Evolutionary conservation across 768 basidiomycete genomes (phyloP).

Genomic region (Lentinula sp.): DNA sequence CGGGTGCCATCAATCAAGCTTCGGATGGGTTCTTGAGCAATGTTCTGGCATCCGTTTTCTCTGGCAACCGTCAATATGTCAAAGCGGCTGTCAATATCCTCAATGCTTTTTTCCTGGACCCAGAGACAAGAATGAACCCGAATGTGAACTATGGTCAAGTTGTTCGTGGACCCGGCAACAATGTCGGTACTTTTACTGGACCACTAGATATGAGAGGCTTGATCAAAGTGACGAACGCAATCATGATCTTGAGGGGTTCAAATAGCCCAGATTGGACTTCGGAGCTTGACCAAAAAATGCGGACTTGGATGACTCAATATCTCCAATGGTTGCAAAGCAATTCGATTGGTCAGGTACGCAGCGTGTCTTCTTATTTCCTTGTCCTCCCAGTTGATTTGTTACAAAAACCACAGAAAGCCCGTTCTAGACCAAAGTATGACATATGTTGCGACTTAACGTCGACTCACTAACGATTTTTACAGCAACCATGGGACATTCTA

Average conservation of each 20-base stretch:
- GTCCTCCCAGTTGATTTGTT: background rate
- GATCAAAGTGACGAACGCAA: slow-evolving; percentile 41
- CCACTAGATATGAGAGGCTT: slow-evolving; percentile 46
- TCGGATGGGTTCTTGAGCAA: slow-evolving; percentile 40
- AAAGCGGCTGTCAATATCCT: slow-evolving; percentile 30
- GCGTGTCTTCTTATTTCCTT: background rate
- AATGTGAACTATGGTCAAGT: slow-evolving; percentile 52
- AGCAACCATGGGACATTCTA: slow-evolving; percentile 56
- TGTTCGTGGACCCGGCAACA: slow-evolving; percentile 42
- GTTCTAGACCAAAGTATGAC: slow-evolving; percentile 42
- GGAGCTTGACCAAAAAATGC: slow-evolving; percentile 31
- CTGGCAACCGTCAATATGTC: slow-evolving; percentile 24
- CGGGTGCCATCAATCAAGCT: slow-evolving; percentile 31
- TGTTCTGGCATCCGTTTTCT: slow-evolving; percentile 33
- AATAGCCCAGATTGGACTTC: slow-evolving; percentile 36
- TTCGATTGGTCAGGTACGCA: slow-evolving; percentile 28
- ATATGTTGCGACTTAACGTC: background rate
- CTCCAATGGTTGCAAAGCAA: slow-evolving; percentile 38
- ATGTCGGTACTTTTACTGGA: slow-evolving; percentile 44
- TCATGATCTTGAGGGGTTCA: slow-evolving; percentile 31
- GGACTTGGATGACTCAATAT: slow-evolving; percentile 36
- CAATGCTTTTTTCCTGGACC: slow-evolving; percentile 39
- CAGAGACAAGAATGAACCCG: slow-evolving; percentile 41
- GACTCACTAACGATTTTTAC: background rate
- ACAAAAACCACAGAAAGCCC: slow-evolving; percentile 14